phyloP scores from a whole-genome alignment of 352 stramenopile genomes.

The Phytophthora sp. region DNA sequence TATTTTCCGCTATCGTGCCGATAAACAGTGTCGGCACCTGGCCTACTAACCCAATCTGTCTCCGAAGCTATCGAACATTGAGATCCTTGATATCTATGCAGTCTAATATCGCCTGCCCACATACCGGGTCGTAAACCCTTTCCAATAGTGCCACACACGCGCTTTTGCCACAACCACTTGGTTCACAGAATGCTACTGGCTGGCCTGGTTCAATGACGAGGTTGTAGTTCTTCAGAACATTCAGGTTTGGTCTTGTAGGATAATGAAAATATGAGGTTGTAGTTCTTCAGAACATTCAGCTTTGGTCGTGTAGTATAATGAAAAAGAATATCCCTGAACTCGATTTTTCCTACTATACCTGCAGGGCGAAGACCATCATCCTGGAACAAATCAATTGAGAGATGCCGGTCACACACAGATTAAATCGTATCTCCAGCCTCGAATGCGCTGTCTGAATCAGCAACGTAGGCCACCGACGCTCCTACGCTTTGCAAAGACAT shows the following conservation, averaged over 20 bases:
- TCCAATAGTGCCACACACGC: slow-evolving; percentile 46
- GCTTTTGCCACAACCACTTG: slow-evolving; percentile 46
- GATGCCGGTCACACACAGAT: slow-evolving; percentile 7
- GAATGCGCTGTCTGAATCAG: slow-evolving; percentile 30
- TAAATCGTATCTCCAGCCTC: slow-evolving; percentile 23
- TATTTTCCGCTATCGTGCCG: slow-evolving; percentile 13
- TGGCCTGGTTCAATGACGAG: slow-evolving; percentile 37
- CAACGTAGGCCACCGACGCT: slow-evolving; percentile 25
- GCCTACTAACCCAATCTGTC: slow-evolving; percentile 32
- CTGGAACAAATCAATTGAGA: slow-evolving; percentile 36
- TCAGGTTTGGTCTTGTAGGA: slow-evolving; percentile 37
- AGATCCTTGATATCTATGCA: slow-evolving; percentile 40
- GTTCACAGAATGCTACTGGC: slow-evolving; percentile 42
- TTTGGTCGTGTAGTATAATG: slow-evolving; percentile 43
- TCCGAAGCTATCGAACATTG: slow-evolving; percentile 44
- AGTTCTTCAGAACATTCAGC: slow-evolving; percentile 33
- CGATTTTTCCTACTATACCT: slow-evolving; percentile 29
- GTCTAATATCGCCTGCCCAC: slow-evolving; percentile 37
- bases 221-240: slow-evolving; percentile 35
- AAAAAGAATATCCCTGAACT: slow-evolving; percentile 45
- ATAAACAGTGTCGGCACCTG: slow-evolving; percentile 7
- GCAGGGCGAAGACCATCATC: slow-evolving; percentile 18
- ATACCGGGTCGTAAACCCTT: slow-evolving; percentile 48
- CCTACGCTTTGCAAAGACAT: slow-evolving; percentile 43
- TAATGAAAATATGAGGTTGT: slow-evolving; percentile 46